Base-by-base conservation (phyloP, 1,139 yeast species). In the Lodderomyces orthopsilosis region DNA sequence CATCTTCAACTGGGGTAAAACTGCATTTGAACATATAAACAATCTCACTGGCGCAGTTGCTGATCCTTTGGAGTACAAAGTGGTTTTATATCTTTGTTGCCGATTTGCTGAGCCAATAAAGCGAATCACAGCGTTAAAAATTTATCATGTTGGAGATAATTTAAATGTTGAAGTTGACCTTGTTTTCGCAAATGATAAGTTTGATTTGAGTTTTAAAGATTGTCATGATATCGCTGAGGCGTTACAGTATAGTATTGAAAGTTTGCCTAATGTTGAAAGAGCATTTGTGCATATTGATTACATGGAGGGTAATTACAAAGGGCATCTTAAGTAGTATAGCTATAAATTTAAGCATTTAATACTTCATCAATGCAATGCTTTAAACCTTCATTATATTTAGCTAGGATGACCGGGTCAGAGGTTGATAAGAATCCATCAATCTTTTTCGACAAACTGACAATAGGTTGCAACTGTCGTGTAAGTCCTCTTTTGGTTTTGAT, bases 251-350 rank as follows among this genome's bases (percentile, higher is more conserved):
- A 86, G 94, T 1, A 71, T 86, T 35, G 94, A 86, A 53, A 80
- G 90, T 0, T 66, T 86, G 43, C 90, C 93, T 0, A 77, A 72
- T 62, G 90, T 86, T 2, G 93, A 85, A 58, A 69, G 95, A 42
- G 90, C 93, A 2, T 86, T 82, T 68, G 94, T 85, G 10, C 95
- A 86, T 58, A 74, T 86, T 34, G 95, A 86, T 54, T 85, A 85
- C 52, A 74, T 74, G 72, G 78, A 70, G 45, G 76, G 77, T 8
- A 77, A 77, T 50, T 77, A 58, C 58, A 62, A 65, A 46, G 83
- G 83, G 1, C 83, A 77, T 53, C 56, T 77, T 41, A 63, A 59
- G 36, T 66, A 47, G 50, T 12, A 13, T 74, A 14, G 12, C 10
- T 6, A n/a, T n/a, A 19, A 13, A 7, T n/a, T 27, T 27, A 34